Evolutionary conservation across 108 stramenopile species (phyloP).

Genomic region (Cyclostephanos invisitatus): DNA sequence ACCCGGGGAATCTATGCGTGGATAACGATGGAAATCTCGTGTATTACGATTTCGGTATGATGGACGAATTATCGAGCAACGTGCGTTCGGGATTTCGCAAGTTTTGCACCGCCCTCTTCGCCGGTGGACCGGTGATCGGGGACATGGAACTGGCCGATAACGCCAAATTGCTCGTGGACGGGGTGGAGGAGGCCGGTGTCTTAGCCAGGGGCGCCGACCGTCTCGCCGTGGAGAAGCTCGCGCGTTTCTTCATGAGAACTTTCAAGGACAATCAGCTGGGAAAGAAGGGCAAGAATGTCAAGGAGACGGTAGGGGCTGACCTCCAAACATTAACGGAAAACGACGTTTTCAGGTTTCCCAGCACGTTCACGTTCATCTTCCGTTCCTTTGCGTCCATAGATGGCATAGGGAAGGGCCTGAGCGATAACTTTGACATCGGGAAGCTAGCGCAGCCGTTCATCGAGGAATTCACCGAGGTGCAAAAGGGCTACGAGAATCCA

Average conservation of each 20-base stretch:
- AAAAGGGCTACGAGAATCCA: constrained; percentile 66
- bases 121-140: constrained; percentile 80
- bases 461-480: constrained; percentile 84
- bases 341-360: constrained; percentile 92
- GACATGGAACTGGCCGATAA: constrained; percentile 78
- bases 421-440: constrained; percentile 86
- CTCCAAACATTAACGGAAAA: constrained; percentile 85
- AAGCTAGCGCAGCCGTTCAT: constrained; percentile 94
- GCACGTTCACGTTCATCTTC: constrained; percentile 97
- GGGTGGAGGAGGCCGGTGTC: constrained; percentile 96
- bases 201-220: constrained; percentile 90
- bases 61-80: constrained; percentile 91
- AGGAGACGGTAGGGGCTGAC: constrained; percentile 82
- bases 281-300: constrained; percentile 79
- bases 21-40: constrained; percentile 86
- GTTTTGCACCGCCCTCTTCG: constrained; percentile 88
- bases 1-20: constrained; percentile 77
- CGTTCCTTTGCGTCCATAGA: constrained; percentile 96
- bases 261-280: constrained; percentile 92
- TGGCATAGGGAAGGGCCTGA: constrained; percentile 96
- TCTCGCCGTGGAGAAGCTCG: constrained; percentile 92
- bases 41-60: constrained; percentile 97
- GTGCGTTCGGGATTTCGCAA: constrained; percentile 83
- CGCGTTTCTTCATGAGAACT: constrained; percentile 91
- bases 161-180: constrained; percentile 89